Evolutionary conservation across 352 stramenopile genomes (phyloP), one percentile per base, ranked within the genome.

Genomic region (Globisporangium ultimum): DNA sequence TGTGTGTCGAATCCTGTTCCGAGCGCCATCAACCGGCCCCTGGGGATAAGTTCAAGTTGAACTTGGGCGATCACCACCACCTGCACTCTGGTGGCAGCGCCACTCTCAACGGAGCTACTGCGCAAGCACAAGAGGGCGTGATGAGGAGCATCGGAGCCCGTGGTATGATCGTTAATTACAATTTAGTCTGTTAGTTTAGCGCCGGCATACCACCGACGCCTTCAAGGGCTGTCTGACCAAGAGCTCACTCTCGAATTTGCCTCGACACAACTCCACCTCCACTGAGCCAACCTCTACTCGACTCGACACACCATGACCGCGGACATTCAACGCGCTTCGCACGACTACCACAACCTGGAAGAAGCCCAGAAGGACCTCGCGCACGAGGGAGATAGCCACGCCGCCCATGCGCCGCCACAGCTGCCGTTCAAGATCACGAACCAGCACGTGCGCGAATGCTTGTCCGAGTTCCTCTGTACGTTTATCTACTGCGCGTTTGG

Each of bases 381-480:
- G n/a, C 32, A 47, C 43, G 55, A 24, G 13, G 34, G 46, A n/a
- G 32, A 34, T 2, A 18, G 41, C 36, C 18, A 42, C 6, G 17
- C 53, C 20, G 36, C 47, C 14, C 18, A 20, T 13, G 46, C 46
- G n/a, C 46, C 63, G 20, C 63, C 53, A 13, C 22, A 53, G 13
- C 49, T 62, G 17, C 63, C 63, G 49, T 70, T 70, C 50, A 38
- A 17, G 32, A 61, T 71, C 60, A 61, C 61, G 52, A 69, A 59
- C 61, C 48, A 55, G 48, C 67, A 70, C 47, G 42, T 61, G 18
- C 64, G 66, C 13, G 68, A 82, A 60, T 82, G 73, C 46, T 38
- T 79, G 13, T 63, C 70, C 21, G 73, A 79, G 57, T 77, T 77
- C 45, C 56, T 82, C 22, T 49, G 34, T 15, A 74, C 73, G 7